Evolutionary conservation across 345 rosid species (phyloP), one percentile per base, ranked within the genome.

Genomic region (Camelina hispida): DNA sequence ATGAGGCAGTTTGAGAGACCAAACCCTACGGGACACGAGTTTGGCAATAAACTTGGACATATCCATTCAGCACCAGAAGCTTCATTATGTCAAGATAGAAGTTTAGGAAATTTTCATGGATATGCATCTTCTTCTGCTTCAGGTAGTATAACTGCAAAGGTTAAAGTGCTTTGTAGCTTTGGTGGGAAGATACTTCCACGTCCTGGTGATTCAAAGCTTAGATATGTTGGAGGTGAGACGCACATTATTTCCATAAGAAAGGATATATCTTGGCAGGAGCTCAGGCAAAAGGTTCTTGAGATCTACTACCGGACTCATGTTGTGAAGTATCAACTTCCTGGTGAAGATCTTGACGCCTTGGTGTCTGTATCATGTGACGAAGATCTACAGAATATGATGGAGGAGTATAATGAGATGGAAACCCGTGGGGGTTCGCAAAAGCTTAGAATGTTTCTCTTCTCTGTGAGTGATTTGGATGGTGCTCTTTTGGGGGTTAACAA

Each of bases 191-290:
- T 93, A 76, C 75, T 91, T 14, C 96, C 93, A 61, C 86, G 98
- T 55, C 98, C 98, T 18, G 83, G 92, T 68, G 98, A 93, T 81
- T 87, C 93, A 66, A 89, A 82, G 82, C 94, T 89, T 32, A 85
- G 98, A 73, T 91, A 93, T 73, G 97, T 91, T 82, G 97, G 98
- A 71, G 97, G 98, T 59, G 91, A 93, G 48, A 93, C 97, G 38
- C 93, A 81, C 48, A 86, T 93, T 40, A 77, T 93, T 55, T 78
- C 90, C 53, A 79, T 90, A 62, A 75, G 86, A 64, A 89, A 82
- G 73, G 88, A 90, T 67, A 81, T 90, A 66, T 79, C 85, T 37
- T 93, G 87, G 86, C 85, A 72, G 59, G 91, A 83, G 67, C 90
- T 93, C 53, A 82, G 74, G 78, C 87, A 83, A 75, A 93, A 85